phyloP scores from a whole-genome alignment of 2,329 filamentous ascomycete genomes.

The Akanthomyces muscarius region DNA sequence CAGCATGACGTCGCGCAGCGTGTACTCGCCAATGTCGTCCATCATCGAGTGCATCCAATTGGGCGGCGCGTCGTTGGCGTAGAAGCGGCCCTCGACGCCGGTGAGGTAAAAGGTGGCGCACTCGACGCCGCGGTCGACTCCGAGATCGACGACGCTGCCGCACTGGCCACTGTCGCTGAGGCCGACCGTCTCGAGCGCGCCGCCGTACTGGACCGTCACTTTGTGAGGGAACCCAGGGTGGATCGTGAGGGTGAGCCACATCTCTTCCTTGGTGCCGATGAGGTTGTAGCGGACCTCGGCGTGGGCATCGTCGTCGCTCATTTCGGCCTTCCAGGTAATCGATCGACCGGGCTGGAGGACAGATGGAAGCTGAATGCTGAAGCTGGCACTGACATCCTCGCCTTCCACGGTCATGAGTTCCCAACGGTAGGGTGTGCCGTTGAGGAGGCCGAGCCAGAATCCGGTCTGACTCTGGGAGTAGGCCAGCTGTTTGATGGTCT shows the following conservation, averaged over 20 bases:
- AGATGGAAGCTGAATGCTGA: slow-evolving; percentile 22
- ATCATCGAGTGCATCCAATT: slow-evolving; percentile 31
- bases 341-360: slow-evolving; percentile 27
- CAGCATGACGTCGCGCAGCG: slow-evolving; percentile 29
- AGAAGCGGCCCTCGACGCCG: slow-evolving; percentile 30
- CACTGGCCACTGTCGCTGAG: slow-evolving; percentile 16
- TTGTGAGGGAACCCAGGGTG: slow-evolving; percentile 8
- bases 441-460: slow-evolving; percentile 28
- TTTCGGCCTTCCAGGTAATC: not conserved
- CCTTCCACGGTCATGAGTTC: slow-evolving; percentile 21
- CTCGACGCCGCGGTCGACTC: not conserved
- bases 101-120: slow-evolving; percentile 25
- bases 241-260: slow-evolving; percentile 27
- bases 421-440: slow-evolving; percentile 33
- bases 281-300: slow-evolving; percentile 29
- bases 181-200: slow-evolving; percentile 23
- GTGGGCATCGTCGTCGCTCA: not conserved
- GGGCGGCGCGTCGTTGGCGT: slow-evolving; percentile 24
- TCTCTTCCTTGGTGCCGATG: slow-evolving; percentile 25
- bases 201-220: slow-evolving; percentile 23
- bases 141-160: not conserved
- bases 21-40: slow-evolving; percentile 24
- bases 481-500: not conserved
- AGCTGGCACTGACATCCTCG: slow-evolving; percentile 13
- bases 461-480: not conserved